Percentiles rank a stretch among this genome's conserved stretches.
Conservation (phyloP, 2,329 filamentous ascomycete genomes). For the Hypoxylon sp. region DNA sequence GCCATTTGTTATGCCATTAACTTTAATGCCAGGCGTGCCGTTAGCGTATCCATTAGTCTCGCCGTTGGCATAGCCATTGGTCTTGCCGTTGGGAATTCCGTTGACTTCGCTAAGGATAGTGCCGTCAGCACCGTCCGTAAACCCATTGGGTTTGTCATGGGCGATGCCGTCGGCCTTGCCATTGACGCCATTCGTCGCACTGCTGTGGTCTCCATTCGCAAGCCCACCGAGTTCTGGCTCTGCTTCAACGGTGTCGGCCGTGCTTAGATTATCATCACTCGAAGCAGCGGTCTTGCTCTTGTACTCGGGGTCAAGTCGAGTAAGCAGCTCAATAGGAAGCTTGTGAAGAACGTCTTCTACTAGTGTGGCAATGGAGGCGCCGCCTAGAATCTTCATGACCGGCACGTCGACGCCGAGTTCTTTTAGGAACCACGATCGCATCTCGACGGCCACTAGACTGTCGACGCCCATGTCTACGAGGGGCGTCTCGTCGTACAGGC, state of each 20-base stretch:
- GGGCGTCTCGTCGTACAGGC: conserved; percentile 4
- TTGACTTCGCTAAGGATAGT: background rate
- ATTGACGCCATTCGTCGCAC: background rate
- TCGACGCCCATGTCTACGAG: conserved; percentile 4
- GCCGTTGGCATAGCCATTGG: background rate
- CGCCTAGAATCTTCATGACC: conserved; percentile 2
- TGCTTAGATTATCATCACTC: background rate
- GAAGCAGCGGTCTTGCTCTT: background rate
- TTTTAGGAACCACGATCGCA: conserved; percentile 6
- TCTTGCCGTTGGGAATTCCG: background rate
- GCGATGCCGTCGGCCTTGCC: background rate
- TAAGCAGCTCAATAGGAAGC: background rate
- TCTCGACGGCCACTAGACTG: conserved; percentile 4
- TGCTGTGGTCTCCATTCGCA: background rate
- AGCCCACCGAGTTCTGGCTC: background rate
- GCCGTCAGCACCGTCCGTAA: background rate
- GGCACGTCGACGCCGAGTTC: conserved; percentile 6
- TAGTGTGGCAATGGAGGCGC: conserved; percentile 1
- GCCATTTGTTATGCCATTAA: background rate
- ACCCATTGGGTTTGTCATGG: background rate
- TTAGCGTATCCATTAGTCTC: background rate
- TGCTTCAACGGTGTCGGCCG: background rate
- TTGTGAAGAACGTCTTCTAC: conserved; percentile 4
- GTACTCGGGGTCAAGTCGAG: background rate
- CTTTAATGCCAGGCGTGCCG: background rate